These are phyloP conservation scores for Zea luxurians DNA, from an alignment of 176 grass and related monocot species.

Conservation along the genomic window DNA sequence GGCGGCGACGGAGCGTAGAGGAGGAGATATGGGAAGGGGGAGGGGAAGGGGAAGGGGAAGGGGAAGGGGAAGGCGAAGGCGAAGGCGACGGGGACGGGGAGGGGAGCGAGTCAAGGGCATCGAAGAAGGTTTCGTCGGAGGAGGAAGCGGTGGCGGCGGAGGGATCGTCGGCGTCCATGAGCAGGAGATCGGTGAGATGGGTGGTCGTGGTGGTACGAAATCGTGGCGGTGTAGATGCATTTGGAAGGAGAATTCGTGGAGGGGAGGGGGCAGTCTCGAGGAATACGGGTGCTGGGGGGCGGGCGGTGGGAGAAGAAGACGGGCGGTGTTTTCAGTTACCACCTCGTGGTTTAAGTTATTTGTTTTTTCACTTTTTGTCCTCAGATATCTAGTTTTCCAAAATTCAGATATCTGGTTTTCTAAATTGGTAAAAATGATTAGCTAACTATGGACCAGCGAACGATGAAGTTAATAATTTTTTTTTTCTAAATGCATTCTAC, in stretches of 20 bases:
- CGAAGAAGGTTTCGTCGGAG: conserved; percentile 42
- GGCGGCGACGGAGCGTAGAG: conserved; percentile 46
- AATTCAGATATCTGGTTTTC: background rate
- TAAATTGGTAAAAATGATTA: background rate
- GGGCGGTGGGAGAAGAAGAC: conserved; percentile 19
- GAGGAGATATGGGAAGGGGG: conserved; percentile 4
- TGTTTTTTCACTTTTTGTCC: too few species aligned
- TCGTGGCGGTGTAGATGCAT: conserved; percentile 6
- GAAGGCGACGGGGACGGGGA: conserved; percentile 12
- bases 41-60: background rate
- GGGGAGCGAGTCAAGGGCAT: conserved; percentile 40
- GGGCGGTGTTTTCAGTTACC: background rate
- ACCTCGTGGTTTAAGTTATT: background rate
- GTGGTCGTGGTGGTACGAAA: conserved; percentile 1
- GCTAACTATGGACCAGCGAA: background rate
- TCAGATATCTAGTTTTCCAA: background rate
- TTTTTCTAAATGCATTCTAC: too few species aligned
- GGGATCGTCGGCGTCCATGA: conserved; percentile 43
- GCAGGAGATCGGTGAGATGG: background rate
- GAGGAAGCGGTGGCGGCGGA: background rate
- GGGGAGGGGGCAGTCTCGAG: background rate
- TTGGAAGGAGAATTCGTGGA: conserved; percentile 8
- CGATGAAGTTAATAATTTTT: too few species aligned
- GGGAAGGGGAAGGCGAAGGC: background rate
- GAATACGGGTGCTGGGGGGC: conserved; percentile 9